These are phyloP conservation scores for Cercospora janseana DNA, from an alignment of 2,329 filamentous ascomycete species.

Conservation along the genomic window DNA sequence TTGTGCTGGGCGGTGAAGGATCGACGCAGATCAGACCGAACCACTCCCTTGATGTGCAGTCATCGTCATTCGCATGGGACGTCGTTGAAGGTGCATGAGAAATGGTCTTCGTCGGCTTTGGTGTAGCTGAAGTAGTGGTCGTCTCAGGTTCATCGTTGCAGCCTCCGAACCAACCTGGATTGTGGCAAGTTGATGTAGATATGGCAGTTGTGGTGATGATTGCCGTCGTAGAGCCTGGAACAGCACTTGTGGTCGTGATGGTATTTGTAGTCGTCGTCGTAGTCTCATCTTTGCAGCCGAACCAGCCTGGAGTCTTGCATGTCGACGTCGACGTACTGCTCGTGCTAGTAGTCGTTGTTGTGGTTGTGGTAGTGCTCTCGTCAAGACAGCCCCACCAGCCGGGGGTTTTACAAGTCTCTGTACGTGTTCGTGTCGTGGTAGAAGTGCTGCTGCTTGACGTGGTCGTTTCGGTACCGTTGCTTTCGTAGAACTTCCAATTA, in stretches of 20 bases:
- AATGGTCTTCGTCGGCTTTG: conserved; percentile 21
- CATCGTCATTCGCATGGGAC: conserved; percentile 6
- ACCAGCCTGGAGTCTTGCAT: conserved; percentile 64
- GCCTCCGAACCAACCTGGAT: conserved; percentile 82
- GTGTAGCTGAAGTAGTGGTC: conserved; percentile 31
- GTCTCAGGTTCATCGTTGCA: conserved; percentile 60
- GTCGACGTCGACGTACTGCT: conserved; percentile 49
- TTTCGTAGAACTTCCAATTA: conserved; percentile 92
- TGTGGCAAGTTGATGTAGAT: conserved; percentile 76
- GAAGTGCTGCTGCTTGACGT: conserved; percentile 54
- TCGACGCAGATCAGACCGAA: conserved; percentile 36
- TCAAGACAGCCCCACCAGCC: conserved; percentile 90
- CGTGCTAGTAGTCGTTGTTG: conserved; percentile 40
- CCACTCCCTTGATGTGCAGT: conserved; percentile 30
- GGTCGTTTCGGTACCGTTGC: conserved; percentile 80
- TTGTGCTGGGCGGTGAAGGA: conserved; percentile 25
- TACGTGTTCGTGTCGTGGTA: conserved; percentile 65
- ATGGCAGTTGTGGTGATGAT: conserved; percentile 53
- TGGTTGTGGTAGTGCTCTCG: conserved; percentile 48
- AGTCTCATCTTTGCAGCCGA: conserved; percentile 60
- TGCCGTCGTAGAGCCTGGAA: conserved; percentile 26
- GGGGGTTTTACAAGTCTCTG: conserved; percentile 83
- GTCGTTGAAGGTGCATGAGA: conserved; percentile 12
- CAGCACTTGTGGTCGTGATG: conserved; percentile 28
- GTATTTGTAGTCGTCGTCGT: conserved; percentile 40